phyloP scores from a whole-genome alignment of 169 alveolate genomes.

The Theileria luwenshuni region DNA sequence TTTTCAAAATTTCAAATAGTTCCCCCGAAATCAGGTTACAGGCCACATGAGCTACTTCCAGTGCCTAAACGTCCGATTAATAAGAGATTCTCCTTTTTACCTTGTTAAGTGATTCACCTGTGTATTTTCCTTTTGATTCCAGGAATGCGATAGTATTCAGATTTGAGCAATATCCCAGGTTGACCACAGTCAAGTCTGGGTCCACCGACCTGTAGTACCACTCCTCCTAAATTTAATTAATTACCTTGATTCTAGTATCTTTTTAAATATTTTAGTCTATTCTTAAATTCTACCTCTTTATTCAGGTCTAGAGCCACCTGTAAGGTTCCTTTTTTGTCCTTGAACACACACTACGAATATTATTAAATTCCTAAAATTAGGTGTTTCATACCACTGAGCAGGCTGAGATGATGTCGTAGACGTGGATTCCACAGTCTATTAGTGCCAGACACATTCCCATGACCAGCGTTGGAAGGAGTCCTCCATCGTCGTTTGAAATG shows the following conservation, averaged over 20 bases:
- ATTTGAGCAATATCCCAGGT: slow-evolving; percentile 58
- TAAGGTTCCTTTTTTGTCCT: slow-evolving; percentile 16
- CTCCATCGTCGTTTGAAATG: slow-evolving; percentile 58
- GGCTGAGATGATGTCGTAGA: slow-evolving; percentile 47
- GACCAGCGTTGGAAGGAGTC: slow-evolving; percentile 45
- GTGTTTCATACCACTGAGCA: slow-evolving; percentile 57
- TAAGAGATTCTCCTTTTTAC: not conserved
- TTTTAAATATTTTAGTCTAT: not conserved
- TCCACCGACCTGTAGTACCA: slow-evolving; percentile 25
- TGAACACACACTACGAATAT: slow-evolving; percentile 34
- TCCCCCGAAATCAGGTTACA: slow-evolving; percentile 49
- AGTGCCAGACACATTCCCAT: slow-evolving; percentile 55
- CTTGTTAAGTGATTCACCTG: slow-evolving; percentile 4
- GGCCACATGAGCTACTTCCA: slow-evolving; percentile 45
- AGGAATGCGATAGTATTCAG: slow-evolving; percentile 28
- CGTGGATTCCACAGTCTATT: slow-evolving; percentile 62
- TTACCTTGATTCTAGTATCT: not conserved
- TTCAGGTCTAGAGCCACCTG: slow-evolving; percentile 33
- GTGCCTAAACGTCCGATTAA: slow-evolving; percentile 15
- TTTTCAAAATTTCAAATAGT: slow-evolving; percentile 10
- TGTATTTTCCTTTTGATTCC: slow-evolving; percentile 35
- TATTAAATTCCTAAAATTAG: not conserved
- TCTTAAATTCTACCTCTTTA: slow-evolving; percentile 20
- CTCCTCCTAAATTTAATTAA: slow-evolving; percentile 26
- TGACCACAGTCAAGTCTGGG: slow-evolving; percentile 51